Evolutionary conservation across 352 stramenopile genomes (phyloP), one percentile per base, ranked within the genome.

Genomic region (Phytophthora tentaculata): DNA sequence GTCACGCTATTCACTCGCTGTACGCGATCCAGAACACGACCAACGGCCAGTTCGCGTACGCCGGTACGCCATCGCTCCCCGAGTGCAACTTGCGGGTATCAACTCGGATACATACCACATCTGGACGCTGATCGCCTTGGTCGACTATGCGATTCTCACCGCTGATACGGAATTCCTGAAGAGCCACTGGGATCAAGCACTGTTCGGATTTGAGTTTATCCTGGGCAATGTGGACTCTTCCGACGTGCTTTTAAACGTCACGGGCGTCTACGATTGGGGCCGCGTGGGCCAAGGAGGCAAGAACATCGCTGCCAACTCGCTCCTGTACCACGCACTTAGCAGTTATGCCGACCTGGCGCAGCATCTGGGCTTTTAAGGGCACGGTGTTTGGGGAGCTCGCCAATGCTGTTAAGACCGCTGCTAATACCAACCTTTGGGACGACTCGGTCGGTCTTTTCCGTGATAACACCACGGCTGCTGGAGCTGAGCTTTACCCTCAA

Each of bases 101-200:
- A 71, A 71, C 54, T 80, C 75, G 3, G 73, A 78, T 43, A 83
- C 75, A 12, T 83, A 83, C 28, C 75, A 83, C 28, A 51, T 83
- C 13, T 80, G 75, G 75, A 79, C 68, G 19, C 53, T 83, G 5
- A 83, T 83, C 20, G 61, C 64, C 16, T 26, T 83, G 16, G 64
- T 60, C 1, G 72, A 83, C 37, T 80, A 83, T 43, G 55, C 69
- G n/a, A 49, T 9, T 1, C 47, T 80, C 5, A 64, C 56, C 5
- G 75, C 61, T 10, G 61, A 80, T 47, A 71, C 49, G 10, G 61
- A 55, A 6, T 56, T 71, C 17, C 26, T 71, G 9, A 20, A 44
- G 26, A 53, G 60, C 5, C 24, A 72, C 28, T 83, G 69, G 73
- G 63, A 64, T 5, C 65, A 78, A 59, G 61, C 62, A 0, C 43